Conservation (phyloP, 768 basidiomycete genomes). For the Termitomyces titanicus region DNA sequence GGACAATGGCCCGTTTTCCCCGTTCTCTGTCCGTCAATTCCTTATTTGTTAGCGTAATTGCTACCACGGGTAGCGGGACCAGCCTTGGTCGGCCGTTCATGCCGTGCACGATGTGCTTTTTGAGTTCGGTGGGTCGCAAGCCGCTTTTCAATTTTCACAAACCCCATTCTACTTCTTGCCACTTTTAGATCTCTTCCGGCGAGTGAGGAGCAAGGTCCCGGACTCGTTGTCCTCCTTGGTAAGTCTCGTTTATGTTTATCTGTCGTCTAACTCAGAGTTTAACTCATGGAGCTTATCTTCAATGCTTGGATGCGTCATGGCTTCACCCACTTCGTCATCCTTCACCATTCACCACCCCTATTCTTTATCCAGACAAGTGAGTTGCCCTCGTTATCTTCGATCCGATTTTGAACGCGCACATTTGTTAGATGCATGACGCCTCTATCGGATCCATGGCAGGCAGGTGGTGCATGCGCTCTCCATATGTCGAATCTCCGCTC, state of each 20-base stretch:
- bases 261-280: neutral
- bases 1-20: neutral
- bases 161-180: neutral
- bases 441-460: too few species aligned
- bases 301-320: neutral
- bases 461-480: too few species aligned
- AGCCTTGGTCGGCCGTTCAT: neutral
- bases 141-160: neutral
- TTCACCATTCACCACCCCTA: neutral
- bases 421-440: too few species aligned
- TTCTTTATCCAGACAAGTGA: too few species aligned
- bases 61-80: neutral
- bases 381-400: neutral
- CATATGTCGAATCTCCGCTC: neutral
- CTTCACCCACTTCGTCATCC: too few species aligned
- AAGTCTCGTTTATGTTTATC: neutral
- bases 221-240: neutral
- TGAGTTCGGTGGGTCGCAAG: too few species aligned
- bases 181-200: neutral
- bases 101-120: neutral
- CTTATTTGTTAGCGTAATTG: neutral
- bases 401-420: too few species aligned
- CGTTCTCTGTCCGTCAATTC: neutral
- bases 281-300: neutral
- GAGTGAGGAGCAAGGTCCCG: neutral